Evolutionary conservation across 768 basidiomycete species (phyloP).

Genomic region (Russula sp.): DNA sequence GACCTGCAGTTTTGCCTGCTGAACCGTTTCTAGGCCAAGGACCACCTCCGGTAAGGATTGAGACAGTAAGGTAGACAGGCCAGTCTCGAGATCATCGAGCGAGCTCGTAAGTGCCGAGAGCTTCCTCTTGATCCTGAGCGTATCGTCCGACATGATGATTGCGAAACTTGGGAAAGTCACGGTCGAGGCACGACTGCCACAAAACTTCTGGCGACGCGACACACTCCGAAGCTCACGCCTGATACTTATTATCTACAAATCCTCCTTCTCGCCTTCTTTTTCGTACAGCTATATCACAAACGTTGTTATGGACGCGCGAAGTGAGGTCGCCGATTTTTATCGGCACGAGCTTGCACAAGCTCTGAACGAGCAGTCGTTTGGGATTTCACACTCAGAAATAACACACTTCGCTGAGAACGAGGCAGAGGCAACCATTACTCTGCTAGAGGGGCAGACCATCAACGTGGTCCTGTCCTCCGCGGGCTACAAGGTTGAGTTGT

Average conservation of each 20-base stretch:
- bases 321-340: slow-evolving; percentile 12
- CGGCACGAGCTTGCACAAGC: slow-evolving; percentile 16
- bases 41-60: slow-evolving; percentile 64
- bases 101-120: slow-evolving; percentile 48
- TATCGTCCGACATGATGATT: slow-evolving; percentile 33
- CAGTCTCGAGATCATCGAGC: slow-evolving; percentile 62
- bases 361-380: slow-evolving; percentile 20
- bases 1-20: slow-evolving; percentile 78
- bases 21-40: slow-evolving; percentile 58
- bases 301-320: background rate
- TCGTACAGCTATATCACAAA: background rate
- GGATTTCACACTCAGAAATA: slow-evolving; percentile 7
- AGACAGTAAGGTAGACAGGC: slow-evolving; percentile 60
- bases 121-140: slow-evolving; percentile 33
- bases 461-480: slow-evolving; percentile 13
- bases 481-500: slow-evolving; percentile 19
- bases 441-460: slow-evolving; percentile 15
- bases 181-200: no score
- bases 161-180: background rate
- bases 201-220: background rate
- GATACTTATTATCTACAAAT: background rate
- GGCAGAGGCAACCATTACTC: slow-evolving; percentile 15
- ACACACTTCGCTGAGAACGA: slow-evolving; percentile 1
- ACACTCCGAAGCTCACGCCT: background rate
- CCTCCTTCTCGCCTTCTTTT: background rate